phyloP scores from a whole-genome alignment of 1,284 basidiomycete species.

The Ceratobasidium sp. region DNA sequence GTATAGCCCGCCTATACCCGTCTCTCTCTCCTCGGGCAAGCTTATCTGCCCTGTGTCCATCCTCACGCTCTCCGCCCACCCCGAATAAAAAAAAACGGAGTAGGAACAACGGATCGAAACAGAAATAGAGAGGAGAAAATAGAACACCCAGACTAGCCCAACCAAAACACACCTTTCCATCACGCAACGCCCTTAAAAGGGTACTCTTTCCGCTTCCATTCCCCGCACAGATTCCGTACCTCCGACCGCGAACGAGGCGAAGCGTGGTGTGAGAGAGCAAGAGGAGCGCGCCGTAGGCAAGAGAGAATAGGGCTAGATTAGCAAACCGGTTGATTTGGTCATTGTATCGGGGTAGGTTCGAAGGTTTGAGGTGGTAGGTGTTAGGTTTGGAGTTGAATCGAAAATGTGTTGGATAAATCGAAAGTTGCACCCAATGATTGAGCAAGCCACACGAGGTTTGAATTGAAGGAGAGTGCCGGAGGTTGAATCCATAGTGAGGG shows the following conservation, averaged over 20 bases:
- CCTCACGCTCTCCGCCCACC: background rate
- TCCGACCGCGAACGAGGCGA: slow-evolving; percentile 87
- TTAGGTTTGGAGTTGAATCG: no score
- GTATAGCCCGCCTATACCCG: no score
- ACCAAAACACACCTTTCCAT: slow-evolving; percentile 74
- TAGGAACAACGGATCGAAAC: background rate
- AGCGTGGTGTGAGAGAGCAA: slow-evolving; percentile 95
- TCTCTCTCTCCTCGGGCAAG: no score
- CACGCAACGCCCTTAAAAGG: slow-evolving; percentile 93
- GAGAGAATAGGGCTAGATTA: slow-evolving; percentile 77
- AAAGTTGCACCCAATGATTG: no score
- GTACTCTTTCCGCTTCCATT: slow-evolving; percentile 99
- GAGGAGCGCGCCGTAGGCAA: slow-evolving; percentile 96
- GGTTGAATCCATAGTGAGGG: no score
- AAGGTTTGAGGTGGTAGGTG: no score
- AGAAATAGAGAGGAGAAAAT: background rate
- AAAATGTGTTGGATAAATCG: no score
- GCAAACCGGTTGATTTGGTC: background rate
- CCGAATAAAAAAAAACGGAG: background rate
- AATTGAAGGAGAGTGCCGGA: no score
- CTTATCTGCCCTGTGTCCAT: no score
- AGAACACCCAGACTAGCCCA: background rate
- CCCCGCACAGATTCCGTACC: slow-evolving; percentile 95
- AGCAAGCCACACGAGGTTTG: no score
- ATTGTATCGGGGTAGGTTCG: no score